Conservation (phyloP, 2,329 filamentous ascomycete genomes). For the Ophiostoma australiae region DNA sequence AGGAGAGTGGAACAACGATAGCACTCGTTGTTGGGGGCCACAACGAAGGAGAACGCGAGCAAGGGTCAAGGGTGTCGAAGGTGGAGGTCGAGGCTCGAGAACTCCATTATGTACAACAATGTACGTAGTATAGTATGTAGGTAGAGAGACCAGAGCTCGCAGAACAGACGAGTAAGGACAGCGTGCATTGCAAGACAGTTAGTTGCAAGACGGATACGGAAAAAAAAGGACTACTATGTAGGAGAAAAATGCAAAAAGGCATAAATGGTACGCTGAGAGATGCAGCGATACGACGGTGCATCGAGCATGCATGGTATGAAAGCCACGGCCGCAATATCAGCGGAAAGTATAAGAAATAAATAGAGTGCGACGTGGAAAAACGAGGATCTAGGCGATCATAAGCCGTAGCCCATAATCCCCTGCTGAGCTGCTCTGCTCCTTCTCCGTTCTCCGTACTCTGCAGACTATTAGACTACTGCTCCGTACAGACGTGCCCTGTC, state of each 20-base stretch:
- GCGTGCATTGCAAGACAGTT: background rate
- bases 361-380: slow-evolving; percentile 2
- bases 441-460: no score
- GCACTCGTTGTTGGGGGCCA: background rate
- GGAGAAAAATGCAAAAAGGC: background rate
- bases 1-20: background rate
- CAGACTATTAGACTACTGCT: no score
- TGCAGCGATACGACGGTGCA: slow-evolving; percentile 1
- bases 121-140: no score
- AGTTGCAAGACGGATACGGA: background rate
- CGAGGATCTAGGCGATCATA: slow-evolving; percentile 1
- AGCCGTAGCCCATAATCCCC: background rate
- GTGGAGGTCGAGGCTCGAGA: background rate
- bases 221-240: background rate
- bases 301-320: background rate
- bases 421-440: background rate
- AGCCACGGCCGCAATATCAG: background rate
- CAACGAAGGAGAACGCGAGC: background rate
- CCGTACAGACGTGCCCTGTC: background rate
- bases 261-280: background rate
- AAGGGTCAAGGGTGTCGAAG: slow-evolving; percentile 6
- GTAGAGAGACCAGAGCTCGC: background rate
- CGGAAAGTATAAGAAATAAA: slow-evolving; percentile 2
- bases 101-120: background rate
- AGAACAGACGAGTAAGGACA: background rate